Evolutionary conservation across 192 early-diverging fungal genomes (phyloP).

Genomic region (Coemansia javaensis): DNA sequence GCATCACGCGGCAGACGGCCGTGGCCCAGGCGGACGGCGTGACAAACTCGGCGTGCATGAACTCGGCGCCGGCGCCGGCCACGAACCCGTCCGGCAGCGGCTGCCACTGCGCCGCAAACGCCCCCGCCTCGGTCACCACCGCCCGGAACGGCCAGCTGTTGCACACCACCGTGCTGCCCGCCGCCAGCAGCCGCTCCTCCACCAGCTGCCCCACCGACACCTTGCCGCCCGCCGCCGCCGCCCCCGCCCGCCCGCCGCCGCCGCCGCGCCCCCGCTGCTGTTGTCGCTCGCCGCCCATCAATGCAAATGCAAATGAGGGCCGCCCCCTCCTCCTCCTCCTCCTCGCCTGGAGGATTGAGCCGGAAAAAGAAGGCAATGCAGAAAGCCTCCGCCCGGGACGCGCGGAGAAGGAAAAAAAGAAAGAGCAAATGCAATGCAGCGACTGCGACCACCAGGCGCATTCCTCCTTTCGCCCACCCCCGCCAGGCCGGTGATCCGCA

Average conservation of each 20-base stretch:
- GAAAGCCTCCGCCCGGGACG: neutral
- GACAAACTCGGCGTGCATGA: conserved; percentile 51
- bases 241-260: neutral
- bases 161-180: conserved; percentile 30
- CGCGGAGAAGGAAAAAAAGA: conserved; percentile 1
- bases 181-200: conserved; percentile 16
- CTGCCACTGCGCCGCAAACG: conserved; percentile 29
- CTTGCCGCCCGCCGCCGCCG: conserved; percentile 8
- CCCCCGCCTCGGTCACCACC: conserved; percentile 22
- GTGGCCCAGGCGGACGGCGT: conserved; percentile 65
- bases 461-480: too few species aligned
- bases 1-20: conserved; percentile 53
- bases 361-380: neutral
- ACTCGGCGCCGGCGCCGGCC: conserved; percentile 17
- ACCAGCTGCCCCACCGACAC: conserved; percentile 34
- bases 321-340: too few species aligned
- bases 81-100: conserved; percentile 23
- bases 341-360: neutral
- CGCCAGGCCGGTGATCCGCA: too few species aligned
- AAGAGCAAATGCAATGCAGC: too few species aligned
- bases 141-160: conserved; percentile 48
- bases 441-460: too few species aligned
- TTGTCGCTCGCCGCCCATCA: conserved; percentile 17
- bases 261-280: conserved; percentile 7
- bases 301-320: too few species aligned